Percentiles rank a stretch among this genome's conserved stretches.
These are phyloP conservation scores for Aspergillus aculeatus DNA, from an alignment of 2,329 filamentous ascomycete genomes.

Conservation along the genomic window DNA sequence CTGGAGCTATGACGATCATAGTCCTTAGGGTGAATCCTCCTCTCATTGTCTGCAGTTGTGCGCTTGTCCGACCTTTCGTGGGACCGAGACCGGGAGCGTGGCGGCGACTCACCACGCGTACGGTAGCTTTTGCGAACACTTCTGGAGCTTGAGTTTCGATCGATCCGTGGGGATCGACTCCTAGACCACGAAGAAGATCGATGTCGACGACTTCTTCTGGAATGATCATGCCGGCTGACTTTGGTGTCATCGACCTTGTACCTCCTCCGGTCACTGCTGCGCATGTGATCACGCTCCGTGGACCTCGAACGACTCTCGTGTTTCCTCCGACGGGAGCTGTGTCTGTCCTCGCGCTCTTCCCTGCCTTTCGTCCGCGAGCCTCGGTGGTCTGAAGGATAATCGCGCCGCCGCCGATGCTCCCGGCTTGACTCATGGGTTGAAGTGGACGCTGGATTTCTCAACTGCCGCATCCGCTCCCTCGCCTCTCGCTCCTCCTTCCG, in stretches of 20 bases:
- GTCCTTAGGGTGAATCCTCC: neutral
- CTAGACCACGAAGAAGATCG: conserved; percentile 24
- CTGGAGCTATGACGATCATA: conserved; percentile 11
- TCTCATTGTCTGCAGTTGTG: conserved; percentile 16
- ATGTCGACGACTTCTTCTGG: conserved; percentile 14
- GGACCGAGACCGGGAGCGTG: conserved; percentile 22
- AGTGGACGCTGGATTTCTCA: conserved; percentile 45
- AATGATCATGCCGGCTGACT: conserved; percentile 18
- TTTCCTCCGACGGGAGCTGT: conserved; percentile 29
- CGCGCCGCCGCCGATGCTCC: conserved; percentile 24
- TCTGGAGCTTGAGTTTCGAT: conserved; percentile 11
- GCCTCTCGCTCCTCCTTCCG: conserved; percentile 83
- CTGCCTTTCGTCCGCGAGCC: conserved; percentile 23
- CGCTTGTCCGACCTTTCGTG: conserved; percentile 14
- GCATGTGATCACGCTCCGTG: conserved; percentile 24
- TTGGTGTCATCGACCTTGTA: conserved; percentile 21
- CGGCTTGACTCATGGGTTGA: conserved; percentile 33
- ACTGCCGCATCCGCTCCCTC: conserved; percentile 63
- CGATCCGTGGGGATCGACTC: conserved; percentile 21
- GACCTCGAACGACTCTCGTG: conserved; percentile 29
- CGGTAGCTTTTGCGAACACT: conserved; percentile 16
- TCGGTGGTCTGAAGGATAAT: conserved; percentile 16
- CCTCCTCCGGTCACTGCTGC: conserved; percentile 24
- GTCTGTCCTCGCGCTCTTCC: conserved; percentile 23
- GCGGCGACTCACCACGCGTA: conserved; percentile 21